These are phyloP conservation scores for Phytopythium litorale DNA, from an alignment of 352 stramenopile species.

Conservation along the genomic window DNA sequence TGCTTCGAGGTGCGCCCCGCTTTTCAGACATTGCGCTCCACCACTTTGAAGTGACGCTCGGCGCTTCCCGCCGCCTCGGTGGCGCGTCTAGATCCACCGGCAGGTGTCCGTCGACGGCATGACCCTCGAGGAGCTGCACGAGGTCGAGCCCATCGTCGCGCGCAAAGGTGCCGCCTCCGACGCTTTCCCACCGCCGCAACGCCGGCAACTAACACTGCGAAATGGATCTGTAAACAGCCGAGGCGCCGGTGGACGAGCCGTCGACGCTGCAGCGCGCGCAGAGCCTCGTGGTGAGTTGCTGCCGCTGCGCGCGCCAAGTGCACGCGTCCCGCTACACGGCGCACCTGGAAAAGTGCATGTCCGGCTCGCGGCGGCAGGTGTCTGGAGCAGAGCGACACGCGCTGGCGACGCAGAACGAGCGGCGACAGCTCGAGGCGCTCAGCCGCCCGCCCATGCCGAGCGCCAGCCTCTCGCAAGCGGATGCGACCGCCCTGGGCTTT, in stretches of 20 bases:
- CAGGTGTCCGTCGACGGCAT: slow-evolving; percentile 56
- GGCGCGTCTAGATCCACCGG: slow-evolving; percentile 43
- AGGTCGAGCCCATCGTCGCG: slow-evolving; percentile 50
- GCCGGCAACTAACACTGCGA: not conserved
- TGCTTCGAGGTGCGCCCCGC: slow-evolving; percentile 51
- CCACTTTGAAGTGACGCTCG: not conserved
- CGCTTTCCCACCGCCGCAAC: too few relatives aligned
- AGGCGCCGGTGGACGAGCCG: slow-evolving; percentile 27
- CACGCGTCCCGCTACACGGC: slow-evolving; percentile 67
- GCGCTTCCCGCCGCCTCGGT: not conserved
- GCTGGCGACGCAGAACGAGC: slow-evolving; percentile 27
- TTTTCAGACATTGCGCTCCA: too few relatives aligned
- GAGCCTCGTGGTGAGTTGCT: slow-evolving; percentile 56
- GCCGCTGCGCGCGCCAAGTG: slow-evolving; percentile 64
- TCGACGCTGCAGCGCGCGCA: slow-evolving; percentile 18
- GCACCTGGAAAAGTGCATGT: slow-evolving; percentile 75
- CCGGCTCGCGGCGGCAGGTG: slow-evolving; percentile 42
- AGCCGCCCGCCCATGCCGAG: slow-evolving; percentile 26
- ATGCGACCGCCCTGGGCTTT: not conserved
- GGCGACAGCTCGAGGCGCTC: slow-evolving; percentile 31
- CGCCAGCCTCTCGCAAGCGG: slow-evolving; percentile 7
- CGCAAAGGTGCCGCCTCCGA: slow-evolving; percentile 1
- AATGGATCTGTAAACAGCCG: not conserved
- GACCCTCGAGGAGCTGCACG: slow-evolving; percentile 69
- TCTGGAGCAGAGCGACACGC: slow-evolving; percentile 32